Evolutionary conservation across 2,329 filamentous ascomycete species (phyloP).

Genomic region (Exserohilum rostratum): DNA sequence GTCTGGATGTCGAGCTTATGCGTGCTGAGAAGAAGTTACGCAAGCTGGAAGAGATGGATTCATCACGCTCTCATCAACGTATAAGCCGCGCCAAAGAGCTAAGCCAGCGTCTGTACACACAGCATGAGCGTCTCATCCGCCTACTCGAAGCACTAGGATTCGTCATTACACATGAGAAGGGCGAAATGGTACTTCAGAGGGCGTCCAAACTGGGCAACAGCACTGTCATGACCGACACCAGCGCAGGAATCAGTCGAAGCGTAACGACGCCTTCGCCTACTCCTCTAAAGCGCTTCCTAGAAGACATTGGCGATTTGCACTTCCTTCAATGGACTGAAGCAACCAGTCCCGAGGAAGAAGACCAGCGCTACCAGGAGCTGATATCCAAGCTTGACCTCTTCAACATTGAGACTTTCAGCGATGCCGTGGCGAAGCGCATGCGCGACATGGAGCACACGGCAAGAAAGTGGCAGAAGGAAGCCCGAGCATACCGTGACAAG

Average conservation of each 20-base stretch:
- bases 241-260: conserved; percentile 55
- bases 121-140: conserved; percentile 82
- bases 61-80: conserved; percentile 69
- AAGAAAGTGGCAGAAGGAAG: conserved; percentile 90
- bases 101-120: conserved; percentile 79
- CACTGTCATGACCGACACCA: conserved; percentile 51
- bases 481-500: conserved; percentile 84
- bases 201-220: conserved; percentile 62
- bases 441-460: conserved; percentile 93
- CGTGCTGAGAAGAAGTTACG: conserved; percentile 70
- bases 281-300: conserved; percentile 61
- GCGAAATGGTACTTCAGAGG: conserved; percentile 76
- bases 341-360: conserved; percentile 68
- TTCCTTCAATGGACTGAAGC: conserved; percentile 84
- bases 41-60: conserved; percentile 54
- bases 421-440: conserved; percentile 84
- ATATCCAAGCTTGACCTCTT: conserved; percentile 76
- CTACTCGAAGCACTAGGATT: conserved; percentile 89
- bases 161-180: conserved; percentile 74
- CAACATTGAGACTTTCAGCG: conserved; percentile 81
- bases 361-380: conserved; percentile 75
- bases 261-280: conserved; percentile 61
- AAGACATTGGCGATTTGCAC: conserved; percentile 70
- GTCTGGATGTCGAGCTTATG: conserved; percentile 76
- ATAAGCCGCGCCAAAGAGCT: conserved; percentile 79